Percentiles rank a stretch among this genome's conserved stretches.
phyloP scores from a whole-genome alignment of 164 flowering plant genomes.

The Umbellularia californica region DNA sequence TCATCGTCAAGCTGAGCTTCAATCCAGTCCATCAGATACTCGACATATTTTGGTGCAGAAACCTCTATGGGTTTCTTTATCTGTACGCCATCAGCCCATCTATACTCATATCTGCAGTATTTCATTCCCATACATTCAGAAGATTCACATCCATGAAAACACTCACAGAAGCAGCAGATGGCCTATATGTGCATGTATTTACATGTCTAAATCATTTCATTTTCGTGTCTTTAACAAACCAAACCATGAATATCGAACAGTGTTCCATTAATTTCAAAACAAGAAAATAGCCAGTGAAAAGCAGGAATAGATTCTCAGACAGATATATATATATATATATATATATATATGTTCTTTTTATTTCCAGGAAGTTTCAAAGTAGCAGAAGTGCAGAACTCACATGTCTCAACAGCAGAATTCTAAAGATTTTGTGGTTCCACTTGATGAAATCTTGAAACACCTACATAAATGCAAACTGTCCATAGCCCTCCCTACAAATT shows the following conservation, averaged over 20 bases:
- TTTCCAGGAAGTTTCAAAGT: too few species aligned
- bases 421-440: not conserved
- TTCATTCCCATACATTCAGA: conserved; percentile 12
- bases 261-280: not conserved
- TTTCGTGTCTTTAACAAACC: not conserved
- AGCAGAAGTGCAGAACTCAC: not conserved
- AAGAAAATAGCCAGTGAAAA: too few species aligned
- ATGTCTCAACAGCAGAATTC: not conserved
- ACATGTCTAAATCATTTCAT: not conserved
- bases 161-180: not conserved
- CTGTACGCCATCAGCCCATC: conserved; percentile 99
- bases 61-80: conserved; percentile 98
- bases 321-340: too few species aligned
- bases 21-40: conserved; percentile 98
- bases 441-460: not conserved
- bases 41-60: conserved; percentile 99
- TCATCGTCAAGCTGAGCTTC: conserved; percentile 94
- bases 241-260: not conserved
- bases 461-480: not conserved
- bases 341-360: too few species aligned
- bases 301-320: too few species aligned
- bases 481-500: not conserved
- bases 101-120: conserved; percentile 77
- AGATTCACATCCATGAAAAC: not conserved
- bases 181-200: not conserved